Evolutionary conservation across 345 rosid species (phyloP), one percentile per base, ranked within the genome.

Genomic region (Boechera divaricarpa): DNA sequence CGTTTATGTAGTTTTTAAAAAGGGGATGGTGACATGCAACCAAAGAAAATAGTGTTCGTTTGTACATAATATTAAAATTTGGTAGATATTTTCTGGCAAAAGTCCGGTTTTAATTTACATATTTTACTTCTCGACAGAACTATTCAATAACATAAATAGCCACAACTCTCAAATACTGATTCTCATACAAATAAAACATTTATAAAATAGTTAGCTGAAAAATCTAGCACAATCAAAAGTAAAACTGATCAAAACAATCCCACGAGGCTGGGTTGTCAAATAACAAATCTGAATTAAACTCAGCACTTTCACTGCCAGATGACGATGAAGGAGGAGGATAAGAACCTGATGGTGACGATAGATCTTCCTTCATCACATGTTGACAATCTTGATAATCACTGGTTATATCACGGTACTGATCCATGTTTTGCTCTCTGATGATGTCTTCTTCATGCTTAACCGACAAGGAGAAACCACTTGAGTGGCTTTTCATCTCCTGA

Each of bases 341-440:
- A 59, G 62, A 76, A 53, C 58, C 31, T 28, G 74, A 67, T 59
- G 68, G 68, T 76, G 75, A 69, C 42, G 49, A 53, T 45, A 61
- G 49, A 15, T 76, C 55, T 44, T 69, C 70, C 24, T 69, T 31
- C 1, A 44, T 62, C 65, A 70, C 42, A 54, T 63, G 51, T 54
- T 63, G 70, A 69, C 49, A 63, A 53, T 70, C 74, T 68, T 69
- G 38, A 45, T 26, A 65, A 39, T 60, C 45, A 76, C 29, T 3
- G 47, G 55, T 51, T 41, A 10, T 38, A 65, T 55, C 65, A 32
- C 29, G 65, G 38, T 15, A 54, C 49, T 44, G 63, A 28, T 64
- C 68, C 29, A 60, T 35, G 31, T 54, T 24, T 48, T 70, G 45
- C 7, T 64, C 42, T 36, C 32, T 38, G 16, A 45, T 35, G 5